Percentiles rank a stretch among this genome's conserved stretches.
phyloP scores from a whole-genome alignment of 2,329 filamentous ascomycete genomes.

The Penicillium sp. region DNA sequence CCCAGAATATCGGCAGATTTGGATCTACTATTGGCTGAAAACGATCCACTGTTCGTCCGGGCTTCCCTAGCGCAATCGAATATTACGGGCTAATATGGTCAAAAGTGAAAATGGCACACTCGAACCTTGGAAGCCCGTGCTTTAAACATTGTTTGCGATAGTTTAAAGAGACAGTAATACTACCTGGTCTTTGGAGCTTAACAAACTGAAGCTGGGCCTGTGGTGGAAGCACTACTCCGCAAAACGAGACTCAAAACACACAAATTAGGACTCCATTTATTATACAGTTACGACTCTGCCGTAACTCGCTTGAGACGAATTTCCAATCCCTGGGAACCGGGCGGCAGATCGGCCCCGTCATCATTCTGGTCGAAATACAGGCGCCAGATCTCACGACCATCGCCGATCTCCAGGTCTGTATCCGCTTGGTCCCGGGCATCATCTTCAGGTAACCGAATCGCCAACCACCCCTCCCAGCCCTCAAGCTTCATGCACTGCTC shows the following conservation, averaged over 20 bases:
- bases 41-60: background rate
- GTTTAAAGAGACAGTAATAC: background rate
- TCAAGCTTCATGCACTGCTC: constrained; percentile 22
- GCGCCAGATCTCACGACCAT: constrained; percentile 22
- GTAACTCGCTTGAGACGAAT: constrained; percentile 21
- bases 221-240: too few species aligned
- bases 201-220: too few species aligned
- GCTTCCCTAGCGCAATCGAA: background rate
- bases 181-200: too few species aligned
- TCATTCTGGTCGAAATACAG: constrained; percentile 29
- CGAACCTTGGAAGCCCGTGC: background rate
- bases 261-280: too few species aligned
- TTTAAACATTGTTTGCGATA: background rate
- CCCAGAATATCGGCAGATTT: background rate
- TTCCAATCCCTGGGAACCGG: constrained; percentile 23
- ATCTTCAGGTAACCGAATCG: constrained; percentile 23
- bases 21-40: background rate
- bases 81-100: background rate
- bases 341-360: constrained; percentile 23
- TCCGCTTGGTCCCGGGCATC: constrained; percentile 13
- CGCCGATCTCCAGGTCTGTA: constrained; percentile 13
- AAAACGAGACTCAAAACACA: too few species aligned
- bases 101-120: background rate
- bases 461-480: constrained; percentile 27
- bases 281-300: constrained; percentile 14